Conservation (phyloP, 2,329 filamentous ascomycete species). For the Paraconiothyrium sp. region DNA sequence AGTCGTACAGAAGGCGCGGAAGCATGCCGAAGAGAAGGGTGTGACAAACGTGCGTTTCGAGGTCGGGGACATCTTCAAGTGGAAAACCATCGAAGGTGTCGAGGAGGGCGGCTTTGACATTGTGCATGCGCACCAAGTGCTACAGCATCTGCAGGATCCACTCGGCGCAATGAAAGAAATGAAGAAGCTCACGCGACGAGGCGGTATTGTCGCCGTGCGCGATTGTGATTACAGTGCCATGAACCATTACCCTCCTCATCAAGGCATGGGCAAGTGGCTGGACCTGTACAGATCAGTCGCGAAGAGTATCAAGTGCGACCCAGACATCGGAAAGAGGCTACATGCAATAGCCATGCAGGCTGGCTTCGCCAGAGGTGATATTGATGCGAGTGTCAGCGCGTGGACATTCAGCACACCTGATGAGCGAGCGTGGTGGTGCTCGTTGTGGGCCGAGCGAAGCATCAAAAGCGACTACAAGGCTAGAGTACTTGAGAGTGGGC, state of each 20-base stretch:
- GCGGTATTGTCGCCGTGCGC: conserved; percentile 62
- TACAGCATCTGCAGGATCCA: conserved; percentile 65
- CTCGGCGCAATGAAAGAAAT: conserved; percentile 62
- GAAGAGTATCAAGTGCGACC: conserved; percentile 41
- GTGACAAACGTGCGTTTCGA: conserved; percentile 53
- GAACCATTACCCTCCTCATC: conserved; percentile 51
- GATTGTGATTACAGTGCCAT: conserved; percentile 48
- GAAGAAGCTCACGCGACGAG: conserved; percentile 62
- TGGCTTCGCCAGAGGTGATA: conserved; percentile 49
- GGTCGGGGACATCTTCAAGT: conserved; percentile 53
- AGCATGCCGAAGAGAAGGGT: conserved; percentile 47
- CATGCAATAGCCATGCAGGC: conserved; percentile 53
- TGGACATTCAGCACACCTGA: conserved; percentile 55
- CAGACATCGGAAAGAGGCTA: conserved; percentile 46
- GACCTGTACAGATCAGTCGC: conserved; percentile 47
- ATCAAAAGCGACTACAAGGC: conserved; percentile 48
- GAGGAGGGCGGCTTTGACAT: conserved; percentile 62
- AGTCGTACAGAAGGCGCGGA: conserved; percentile 53
- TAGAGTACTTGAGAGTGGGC: conserved; percentile 48
- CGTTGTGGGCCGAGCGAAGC: conserved; percentile 50
- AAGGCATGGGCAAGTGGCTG: conserved; percentile 47
- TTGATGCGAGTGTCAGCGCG: conserved; percentile 51
- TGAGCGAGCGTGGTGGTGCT: conserved; percentile 53
- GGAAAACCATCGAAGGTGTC: conserved; percentile 55
- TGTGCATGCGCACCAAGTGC: conserved; percentile 67